Evolutionary conservation across 352 stramenopile genomes (phyloP).

Genomic region (Globisporangium iwayamae): DNA sequence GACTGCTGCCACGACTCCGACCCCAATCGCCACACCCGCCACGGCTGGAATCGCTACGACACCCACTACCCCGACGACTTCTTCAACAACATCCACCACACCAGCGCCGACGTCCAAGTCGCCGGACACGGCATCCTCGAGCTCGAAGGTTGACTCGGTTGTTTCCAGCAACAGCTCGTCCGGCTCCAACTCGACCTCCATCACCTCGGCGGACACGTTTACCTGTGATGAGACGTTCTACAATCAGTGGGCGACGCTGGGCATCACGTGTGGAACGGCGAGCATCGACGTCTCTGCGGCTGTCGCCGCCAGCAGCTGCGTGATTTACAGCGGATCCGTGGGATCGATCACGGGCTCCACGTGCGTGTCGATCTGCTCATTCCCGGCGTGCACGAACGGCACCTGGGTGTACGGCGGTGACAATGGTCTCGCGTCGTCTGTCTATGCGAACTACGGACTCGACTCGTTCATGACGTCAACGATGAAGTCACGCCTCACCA

Average conservation of each 20-base stretch:
- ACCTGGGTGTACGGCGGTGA: slow-evolving; percentile 55
- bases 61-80: slow-evolving; percentile 8
- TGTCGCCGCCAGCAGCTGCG: slow-evolving; percentile 48
- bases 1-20: slow-evolving; percentile 5
- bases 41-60: slow-evolving; percentile 5
- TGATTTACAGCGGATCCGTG: slow-evolving; percentile 75
- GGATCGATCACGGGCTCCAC: slow-evolving; percentile 42
- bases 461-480: slow-evolving; percentile 48
- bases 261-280: slow-evolving; percentile 49
- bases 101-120: neutral
- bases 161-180: slow-evolving; percentile 8
- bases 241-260: slow-evolving; percentile 63
- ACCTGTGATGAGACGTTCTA: slow-evolving; percentile 80
- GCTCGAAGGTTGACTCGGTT: slow-evolving; percentile 2
- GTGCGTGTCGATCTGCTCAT: slow-evolving; percentile 79
- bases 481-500: slow-evolving; percentile 37
- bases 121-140: neutral
- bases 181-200: slow-evolving; percentile 15
- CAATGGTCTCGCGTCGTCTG: slow-evolving; percentile 62
- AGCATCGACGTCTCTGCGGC: slow-evolving; percentile 51
- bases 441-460: slow-evolving; percentile 57
- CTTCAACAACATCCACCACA: neutral
- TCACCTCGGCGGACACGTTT: slow-evolving; percentile 35
- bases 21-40: slow-evolving; percentile 2
- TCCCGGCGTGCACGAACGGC: slow-evolving; percentile 58